Conservation (phyloP, 306 rosid genomes). For the Rubus parviflorus region DNA sequence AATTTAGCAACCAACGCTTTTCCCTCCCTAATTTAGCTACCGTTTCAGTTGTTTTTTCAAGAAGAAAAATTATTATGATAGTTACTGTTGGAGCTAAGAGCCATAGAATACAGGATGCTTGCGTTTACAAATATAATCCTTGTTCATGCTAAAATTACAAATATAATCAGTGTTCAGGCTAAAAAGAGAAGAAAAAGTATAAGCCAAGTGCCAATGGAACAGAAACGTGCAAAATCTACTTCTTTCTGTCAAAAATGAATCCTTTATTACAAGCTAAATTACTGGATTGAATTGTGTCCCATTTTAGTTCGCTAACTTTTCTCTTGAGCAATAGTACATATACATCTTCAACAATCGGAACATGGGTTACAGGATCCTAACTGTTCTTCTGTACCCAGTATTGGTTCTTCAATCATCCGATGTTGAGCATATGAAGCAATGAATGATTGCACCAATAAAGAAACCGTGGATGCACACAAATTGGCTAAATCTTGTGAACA, state of each 20-base stretch:
- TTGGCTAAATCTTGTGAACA: constrained; percentile 60
- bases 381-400: not conserved
- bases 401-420: not conserved
- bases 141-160: not conserved
- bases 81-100: not conserved
- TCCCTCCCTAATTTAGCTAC: not conserved
- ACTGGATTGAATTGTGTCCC: not conserved
- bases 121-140: not conserved
- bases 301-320: not conserved
- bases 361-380: not conserved
- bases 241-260: not conserved
- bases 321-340: not conserved
- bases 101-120: not conserved
- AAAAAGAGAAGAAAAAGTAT: not conserved
- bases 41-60: not conserved
- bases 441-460: not conserved
- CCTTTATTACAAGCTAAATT: not conserved
- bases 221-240: not conserved
- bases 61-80: not conserved
- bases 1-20: not conserved
- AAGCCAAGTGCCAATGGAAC: not conserved
- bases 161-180: not conserved
- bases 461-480: constrained; percentile 18
- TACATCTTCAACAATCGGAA: not conserved
- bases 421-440: not conserved